These are phyloP conservation scores for Penstemon eatonii DNA, from an alignment of 257 asterid species.

Conservation along the genomic window DNA sequence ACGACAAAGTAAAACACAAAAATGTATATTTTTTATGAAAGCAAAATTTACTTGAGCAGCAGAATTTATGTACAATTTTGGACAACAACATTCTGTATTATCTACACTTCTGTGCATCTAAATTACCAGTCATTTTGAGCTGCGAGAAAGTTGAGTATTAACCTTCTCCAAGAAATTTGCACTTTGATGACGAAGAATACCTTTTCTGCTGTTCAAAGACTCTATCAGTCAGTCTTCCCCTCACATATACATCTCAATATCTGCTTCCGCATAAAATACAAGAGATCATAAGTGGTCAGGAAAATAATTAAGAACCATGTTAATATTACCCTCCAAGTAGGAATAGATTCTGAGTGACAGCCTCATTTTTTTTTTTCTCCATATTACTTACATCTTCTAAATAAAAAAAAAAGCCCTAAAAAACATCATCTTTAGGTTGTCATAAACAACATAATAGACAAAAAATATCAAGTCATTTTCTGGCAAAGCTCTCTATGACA, in stretches of 20 bases:
- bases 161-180: no score
- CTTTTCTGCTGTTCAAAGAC: not conserved
- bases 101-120: not conserved
- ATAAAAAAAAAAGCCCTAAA: not conserved
- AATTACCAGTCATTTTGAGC: not conserved
- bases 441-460: not conserved
- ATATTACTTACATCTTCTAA: not conserved
- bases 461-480: not conserved
- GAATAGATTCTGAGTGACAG: not conserved
- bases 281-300: not conserved
- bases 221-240: not conserved
- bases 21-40: not conserved
- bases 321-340: not conserved
- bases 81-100: not conserved
- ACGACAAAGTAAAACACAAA: not conserved
- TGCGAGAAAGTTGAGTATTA: not conserved
- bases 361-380: not conserved
- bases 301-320: not conserved
- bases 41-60: not conserved
- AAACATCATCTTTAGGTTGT: not conserved
- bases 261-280: not conserved
- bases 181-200: no score
- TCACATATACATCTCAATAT: not conserved
- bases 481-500: not conserved
- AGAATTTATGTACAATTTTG: not conserved